phyloP scores from a whole-genome alignment of 495 filamentous ascomycete species.

The Penicillium fimorum region DNA sequence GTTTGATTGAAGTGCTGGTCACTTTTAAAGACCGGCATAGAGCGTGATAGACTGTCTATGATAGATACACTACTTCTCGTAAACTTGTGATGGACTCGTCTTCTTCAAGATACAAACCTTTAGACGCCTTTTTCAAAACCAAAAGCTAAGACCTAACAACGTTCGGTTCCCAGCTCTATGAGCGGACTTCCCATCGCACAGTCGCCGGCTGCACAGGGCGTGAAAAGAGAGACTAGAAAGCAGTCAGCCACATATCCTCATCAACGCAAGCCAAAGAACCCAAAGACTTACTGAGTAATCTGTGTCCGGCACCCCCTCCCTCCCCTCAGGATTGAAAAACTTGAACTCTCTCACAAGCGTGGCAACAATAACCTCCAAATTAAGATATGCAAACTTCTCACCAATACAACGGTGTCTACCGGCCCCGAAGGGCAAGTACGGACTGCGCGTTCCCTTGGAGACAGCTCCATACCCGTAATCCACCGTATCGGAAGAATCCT shows the following conservation, averaged over 20 bases:
- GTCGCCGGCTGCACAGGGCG: conserved; percentile 63
- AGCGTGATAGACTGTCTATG: not conserved
- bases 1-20: not conserved
- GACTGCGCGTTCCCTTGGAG: conserved; percentile 78
- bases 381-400: conserved; percentile 94
- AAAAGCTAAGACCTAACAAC: not conserved
- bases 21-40: not conserved
- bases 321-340: conserved; percentile 68
- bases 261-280: not conserved
- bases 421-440: conserved; percentile 93
- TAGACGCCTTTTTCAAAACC: not conserved
- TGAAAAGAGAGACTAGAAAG: conserved; percentile 39
- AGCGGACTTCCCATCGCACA: conserved; percentile 63
- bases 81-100: not conserved
- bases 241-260: conserved; percentile 5
- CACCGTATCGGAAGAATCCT: conserved; percentile 65
- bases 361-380: conserved; percentile 82
- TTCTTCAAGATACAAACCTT: not conserved
- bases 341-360: conserved; percentile 73
- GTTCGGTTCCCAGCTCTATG: conserved; percentile 2
- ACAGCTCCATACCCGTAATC: conserved; percentile 96
- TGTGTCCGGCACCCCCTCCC: conserved; percentile 67
- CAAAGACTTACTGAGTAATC: conserved; percentile 73
- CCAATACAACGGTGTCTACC: conserved; percentile 94
- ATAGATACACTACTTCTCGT: not conserved